Base-by-base conservation (phyloP, 1,284 basidiomycete genomes). In the Limonomyces culmigenus region DNA sequence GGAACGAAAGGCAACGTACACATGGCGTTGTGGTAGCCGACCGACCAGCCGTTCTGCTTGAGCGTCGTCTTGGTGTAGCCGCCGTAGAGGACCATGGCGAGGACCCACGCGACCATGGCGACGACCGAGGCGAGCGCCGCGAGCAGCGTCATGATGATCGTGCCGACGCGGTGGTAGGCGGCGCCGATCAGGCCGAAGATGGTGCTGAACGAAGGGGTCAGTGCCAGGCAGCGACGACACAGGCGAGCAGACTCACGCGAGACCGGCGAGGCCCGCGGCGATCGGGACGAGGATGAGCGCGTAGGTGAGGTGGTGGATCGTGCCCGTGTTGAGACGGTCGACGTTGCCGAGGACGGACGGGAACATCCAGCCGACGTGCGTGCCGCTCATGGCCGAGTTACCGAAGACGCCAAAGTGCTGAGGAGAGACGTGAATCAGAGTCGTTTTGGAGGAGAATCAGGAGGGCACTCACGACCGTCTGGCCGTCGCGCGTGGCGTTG, bases 31-130 rank as follows among this genome's bases (percentile, higher is more conserved):
- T 73, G 75, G 49, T 67, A 77, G 48, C 69, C 60, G 3, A 80
- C 74, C 18, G 45, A 21, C 38, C 59, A 51, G 19, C 67, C 70
- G 14, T 61, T 58, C 40, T 67, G 55, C 37, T 63, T 58, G 47
- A 80, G 64, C 36, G 67, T 63, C 46, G 67, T 54, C 43, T 72
- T 70, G 17, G 70, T 70, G n/a, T n/a, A n/a, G 39, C 81, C 66
- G 38, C 74, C 74, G 55, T 80, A 89, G 37, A 89, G 66, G 19
- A 72, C 70, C 70, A 86, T 78, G 55, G 83, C 80, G 50, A 87
- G 62, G 32, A 84, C 57, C 57, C 74, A 86, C 3, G 62, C 73
- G 45, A 84, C 56, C 37, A 85, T 60, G 3, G 72, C 74, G 45
- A 67, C 54, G 39, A 86, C 50, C 21, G 69, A 58, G 4, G 74